phyloP scores from a whole-genome alignment of 2,329 filamentous ascomycete species.

The Neopestalotiopsis sp. region DNA sequence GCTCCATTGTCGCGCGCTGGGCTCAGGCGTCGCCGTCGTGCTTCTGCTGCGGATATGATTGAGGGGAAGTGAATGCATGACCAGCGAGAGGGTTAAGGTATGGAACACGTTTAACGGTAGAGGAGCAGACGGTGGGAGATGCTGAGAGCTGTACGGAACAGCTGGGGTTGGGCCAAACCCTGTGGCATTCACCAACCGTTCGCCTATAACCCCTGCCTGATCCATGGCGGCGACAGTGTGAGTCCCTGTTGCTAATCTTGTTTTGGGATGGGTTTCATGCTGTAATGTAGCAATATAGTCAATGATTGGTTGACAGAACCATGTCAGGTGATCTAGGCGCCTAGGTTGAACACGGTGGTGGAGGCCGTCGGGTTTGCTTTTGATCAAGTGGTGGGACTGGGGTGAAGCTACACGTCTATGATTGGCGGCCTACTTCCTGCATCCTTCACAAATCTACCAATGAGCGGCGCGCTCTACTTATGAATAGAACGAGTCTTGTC shows the following conservation, averaged over 20 bases:
- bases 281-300: not conserved
- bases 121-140: not conserved
- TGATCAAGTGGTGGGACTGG: not conserved
- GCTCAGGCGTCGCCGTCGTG: not conserved
- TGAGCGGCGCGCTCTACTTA: not conserved
- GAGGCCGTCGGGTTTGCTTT: not conserved
- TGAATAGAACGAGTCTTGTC: not conserved
- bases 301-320: not conserved
- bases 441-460: not conserved
- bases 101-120: not conserved
- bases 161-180: not conserved
- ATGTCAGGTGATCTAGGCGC: conserved; percentile 7
- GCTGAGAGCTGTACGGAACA: not conserved
- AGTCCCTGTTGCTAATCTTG: not conserved
- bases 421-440: not conserved
- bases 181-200: not conserved
- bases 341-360: not conserved
- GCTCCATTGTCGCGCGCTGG: not conserved
- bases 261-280: not conserved
- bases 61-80: not conserved
- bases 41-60: not conserved
- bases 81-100: not conserved
- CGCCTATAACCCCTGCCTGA: not conserved
- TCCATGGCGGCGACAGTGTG: not conserved
- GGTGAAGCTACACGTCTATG: not conserved